Conservation (phyloP, 768 basidiomycete genomes). For the Boletus speciosus region DNA sequence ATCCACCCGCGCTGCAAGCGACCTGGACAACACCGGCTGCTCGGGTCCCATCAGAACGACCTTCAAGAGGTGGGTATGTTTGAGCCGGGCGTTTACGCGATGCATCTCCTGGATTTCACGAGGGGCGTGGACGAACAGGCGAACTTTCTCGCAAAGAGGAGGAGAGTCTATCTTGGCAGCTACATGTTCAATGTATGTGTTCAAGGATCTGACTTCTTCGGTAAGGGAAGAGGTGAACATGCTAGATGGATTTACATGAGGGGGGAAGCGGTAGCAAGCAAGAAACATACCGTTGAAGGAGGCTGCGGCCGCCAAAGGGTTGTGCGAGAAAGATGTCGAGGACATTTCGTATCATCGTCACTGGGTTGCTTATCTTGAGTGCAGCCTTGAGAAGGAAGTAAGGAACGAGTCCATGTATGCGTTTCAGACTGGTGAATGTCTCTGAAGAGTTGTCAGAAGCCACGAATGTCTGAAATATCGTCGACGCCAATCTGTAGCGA, state of each 20-base stretch:
- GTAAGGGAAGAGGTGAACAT: conserved; percentile 94
- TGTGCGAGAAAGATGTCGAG: conserved; percentile 95
- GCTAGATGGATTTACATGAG: conserved; percentile 37
- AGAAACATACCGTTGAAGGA: conserved; percentile 73
- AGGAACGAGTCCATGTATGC: conserved; percentile 95
- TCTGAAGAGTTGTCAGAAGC: conserved; percentile 92
- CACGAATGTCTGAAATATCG: conserved; percentile 92
- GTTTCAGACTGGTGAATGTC: conserved; percentile 81
- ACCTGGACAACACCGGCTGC: conserved; percentile 67
- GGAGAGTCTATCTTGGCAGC: conserved; percentile 88
- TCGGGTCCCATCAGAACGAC: conserved; percentile 78
- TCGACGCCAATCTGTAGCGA: conserved; percentile 77
- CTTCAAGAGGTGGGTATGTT: conserved; percentile 72
- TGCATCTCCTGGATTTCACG: conserved; percentile 83
- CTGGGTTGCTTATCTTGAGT: conserved; percentile 90
- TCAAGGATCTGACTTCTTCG: conserved; percentile 82
- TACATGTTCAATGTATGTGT: conserved; percentile 85
- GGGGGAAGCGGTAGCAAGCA: neutral
- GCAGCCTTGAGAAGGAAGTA: conserved; percentile 95
- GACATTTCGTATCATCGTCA: conserved; percentile 89
- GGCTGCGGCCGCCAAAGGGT: conserved; percentile 90
- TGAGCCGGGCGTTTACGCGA: conserved; percentile 71
- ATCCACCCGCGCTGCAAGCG: conserved; percentile 78
- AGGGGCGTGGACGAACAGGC: conserved; percentile 81
- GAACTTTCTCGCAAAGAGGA: conserved; percentile 82